Percentiles rank a stretch among this genome's conserved stretches.
Evolutionary conservation across 257 asterid species (phyloP).

Genomic region (Lithospermum erythrorhizon): DNA sequence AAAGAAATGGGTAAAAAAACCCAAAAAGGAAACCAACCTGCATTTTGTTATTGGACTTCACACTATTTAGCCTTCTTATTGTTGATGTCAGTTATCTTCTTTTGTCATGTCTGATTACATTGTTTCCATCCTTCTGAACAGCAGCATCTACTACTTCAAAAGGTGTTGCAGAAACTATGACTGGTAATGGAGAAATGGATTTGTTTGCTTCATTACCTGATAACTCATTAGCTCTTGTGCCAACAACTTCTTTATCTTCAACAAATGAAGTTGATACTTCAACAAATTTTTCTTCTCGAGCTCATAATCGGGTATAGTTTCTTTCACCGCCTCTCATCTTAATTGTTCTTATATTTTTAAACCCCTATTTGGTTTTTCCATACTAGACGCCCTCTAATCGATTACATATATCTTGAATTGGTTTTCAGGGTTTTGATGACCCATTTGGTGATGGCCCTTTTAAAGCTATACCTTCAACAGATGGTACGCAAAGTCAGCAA

Average conservation of each 20-base stretch:
- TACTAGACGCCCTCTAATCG: no score
- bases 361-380: neutral
- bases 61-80: no score
- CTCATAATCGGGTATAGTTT: constrained; percentile 46
- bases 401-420: neutral
- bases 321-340: no score
- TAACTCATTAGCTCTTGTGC: constrained; percentile 62
- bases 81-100: no score
- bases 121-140: neutral
- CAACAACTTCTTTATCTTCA: constrained; percentile 21
- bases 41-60: no score
- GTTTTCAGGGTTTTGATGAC: constrained; percentile 66
- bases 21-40: no score
- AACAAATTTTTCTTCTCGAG: constrained; percentile 28
- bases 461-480: constrained; percentile 52
- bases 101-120: no score
- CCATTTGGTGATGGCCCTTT: constrained; percentile 98
- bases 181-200: constrained; percentile 48
- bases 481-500: constrained; percentile 28
- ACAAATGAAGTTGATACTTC: constrained; percentile 38
- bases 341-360: no score
- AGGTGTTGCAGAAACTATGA: constrained; percentile 19
- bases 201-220: constrained; percentile 65
- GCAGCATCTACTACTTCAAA: constrained; percentile 18
- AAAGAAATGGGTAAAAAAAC: no score